Percentiles rank a stretch among this genome's conserved stretches.
phyloP scores from a whole-genome alignment of 495 filamentous ascomycete genomes.

The Parmelia sp. region DNA sequence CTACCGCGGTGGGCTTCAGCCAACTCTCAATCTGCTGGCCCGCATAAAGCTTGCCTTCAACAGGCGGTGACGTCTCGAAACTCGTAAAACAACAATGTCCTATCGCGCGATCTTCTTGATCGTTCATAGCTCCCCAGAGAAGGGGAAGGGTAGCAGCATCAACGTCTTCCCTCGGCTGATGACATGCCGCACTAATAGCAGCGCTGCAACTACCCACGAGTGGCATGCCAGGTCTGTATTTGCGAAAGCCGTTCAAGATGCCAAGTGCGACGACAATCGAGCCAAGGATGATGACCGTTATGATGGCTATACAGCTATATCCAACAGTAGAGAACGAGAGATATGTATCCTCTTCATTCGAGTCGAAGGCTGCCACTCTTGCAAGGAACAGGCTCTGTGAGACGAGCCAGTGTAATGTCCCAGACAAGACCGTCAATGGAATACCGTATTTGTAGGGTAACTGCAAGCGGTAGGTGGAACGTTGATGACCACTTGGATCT shows the following conservation, averaged over 20 bases:
- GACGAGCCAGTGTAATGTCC: slow-evolving; percentile 37
- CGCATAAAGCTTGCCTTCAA: slow-evolving; percentile 15
- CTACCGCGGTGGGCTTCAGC: too few relatives aligned
- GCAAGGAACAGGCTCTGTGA: slow-evolving; percentile 39
- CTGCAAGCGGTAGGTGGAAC: slow-evolving; percentile 40
- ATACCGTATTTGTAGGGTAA: slow-evolving; percentile 42
- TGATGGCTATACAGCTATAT: slow-evolving; percentile 30
- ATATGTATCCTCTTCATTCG: not conserved
- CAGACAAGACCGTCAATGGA: slow-evolving; percentile 32
- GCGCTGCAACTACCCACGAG: slow-evolving; percentile 37
- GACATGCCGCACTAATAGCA: slow-evolving; percentile 44
- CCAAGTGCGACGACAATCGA: slow-evolving; percentile 26
- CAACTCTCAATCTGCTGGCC: not conserved
- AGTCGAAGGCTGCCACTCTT: slow-evolving; percentile 20
- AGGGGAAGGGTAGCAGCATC: slow-evolving; percentile 23
- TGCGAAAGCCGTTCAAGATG: slow-evolving; percentile 24
- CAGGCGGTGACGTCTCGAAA: slow-evolving; percentile 14
- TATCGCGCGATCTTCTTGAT: not conserved
- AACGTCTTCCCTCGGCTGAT: slow-evolving; percentile 24
- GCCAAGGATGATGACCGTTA: slow-evolving; percentile 26
- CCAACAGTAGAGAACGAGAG: slow-evolving; percentile 27
- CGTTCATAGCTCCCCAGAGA: slow-evolving; percentile 34
- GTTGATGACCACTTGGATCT: slow-evolving; percentile 34
- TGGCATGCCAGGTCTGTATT: slow-evolving; percentile 32
- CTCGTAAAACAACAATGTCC: slow-evolving; percentile 22